Percentiles rank a stretch among this genome's conserved stretches.
These are phyloP conservation scores for Anthracocystis panici-leucophaei DNA, from an alignment of 1,284 basidiomycete species.

Conservation along the genomic window DNA sequence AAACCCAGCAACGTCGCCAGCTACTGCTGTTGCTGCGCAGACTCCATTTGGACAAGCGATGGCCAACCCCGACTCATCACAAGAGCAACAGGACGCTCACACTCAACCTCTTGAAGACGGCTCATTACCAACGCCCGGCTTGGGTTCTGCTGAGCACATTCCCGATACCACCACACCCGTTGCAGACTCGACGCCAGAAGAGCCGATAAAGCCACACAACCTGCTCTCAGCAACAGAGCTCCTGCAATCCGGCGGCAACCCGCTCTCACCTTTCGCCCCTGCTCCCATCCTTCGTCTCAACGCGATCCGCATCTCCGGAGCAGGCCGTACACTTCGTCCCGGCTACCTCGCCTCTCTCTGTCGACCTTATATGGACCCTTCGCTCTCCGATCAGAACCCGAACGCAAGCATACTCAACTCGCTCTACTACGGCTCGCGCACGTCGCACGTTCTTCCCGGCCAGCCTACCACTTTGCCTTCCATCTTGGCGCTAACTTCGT, in stretches of 20 bases:
- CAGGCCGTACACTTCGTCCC: slow-evolving; percentile 76
- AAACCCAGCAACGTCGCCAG: background rate
- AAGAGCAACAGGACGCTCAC: slow-evolving; percentile 6
- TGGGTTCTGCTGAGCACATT: slow-evolving; percentile 15
- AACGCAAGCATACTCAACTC: slow-evolving; percentile 48
- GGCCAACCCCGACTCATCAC: slow-evolving; percentile 13
- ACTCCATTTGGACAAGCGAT: slow-evolving; percentile 29
- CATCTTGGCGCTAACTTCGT: slow-evolving; percentile 77
- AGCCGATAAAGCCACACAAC: slow-evolving; percentile 45
- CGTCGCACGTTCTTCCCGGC: slow-evolving; percentile 53
- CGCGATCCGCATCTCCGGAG: slow-evolving; percentile 83
- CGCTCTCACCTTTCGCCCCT: slow-evolving; percentile 29
- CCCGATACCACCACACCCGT: background rate
- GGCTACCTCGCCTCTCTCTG: slow-evolving; percentile 85
- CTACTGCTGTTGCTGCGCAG: background rate
- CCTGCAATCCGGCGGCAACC: slow-evolving; percentile 26
- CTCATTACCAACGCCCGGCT: slow-evolving; percentile 17
- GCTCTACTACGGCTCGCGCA: slow-evolving; percentile 67
- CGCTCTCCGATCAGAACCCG: slow-evolving; percentile 39
- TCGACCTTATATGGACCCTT: slow-evolving; percentile 74
- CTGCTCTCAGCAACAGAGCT: slow-evolving; percentile 53
- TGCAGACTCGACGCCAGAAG: background rate
- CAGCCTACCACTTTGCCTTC: slow-evolving; percentile 58
- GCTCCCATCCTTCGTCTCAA: slow-evolving; percentile 72
- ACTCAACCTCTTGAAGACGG: slow-evolving; percentile 28